Base-by-base conservation (phyloP, 192 early-diverging fungal species). In the Neocallimastix lanati region DNA sequence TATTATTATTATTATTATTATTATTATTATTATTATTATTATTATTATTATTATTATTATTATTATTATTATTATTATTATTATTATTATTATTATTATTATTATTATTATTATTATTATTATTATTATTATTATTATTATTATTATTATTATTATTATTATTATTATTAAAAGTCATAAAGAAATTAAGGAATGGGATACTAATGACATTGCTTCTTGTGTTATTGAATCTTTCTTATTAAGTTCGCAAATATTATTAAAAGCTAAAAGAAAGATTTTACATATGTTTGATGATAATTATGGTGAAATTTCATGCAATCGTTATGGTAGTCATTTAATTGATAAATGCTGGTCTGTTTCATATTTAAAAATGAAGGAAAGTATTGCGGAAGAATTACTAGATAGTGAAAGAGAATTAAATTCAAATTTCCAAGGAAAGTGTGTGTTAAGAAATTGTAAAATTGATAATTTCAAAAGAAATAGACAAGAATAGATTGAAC, bases 321-420 rank as follows among this genome's bases (percentile, higher is more conserved):
- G 90, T 81, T 95, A 89, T 83, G 94, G 92, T 50, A 90, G 90
- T 77, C 92, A 92, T 81, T 85, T 94, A 13, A 91, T 96, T 15
- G 94, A 96, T 78, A 90, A 91, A 77, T 90, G 88, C 80, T 96
- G 92, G 92, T 80, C 83, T 29, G 87, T 87, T 13, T 89, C 92
- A 5, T 92, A 94, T 78, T 88, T 94, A 11, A 87, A 90, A 29
- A 84, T 88, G 79, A 93, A 93, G 83, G 91, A 92, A 82, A 85
- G 86, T 80, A 95, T 96, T 80, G 91, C 93, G 1, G 80, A 85
- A 29, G 92, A 95, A 79, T 82, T 96, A 18, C 76, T 89, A 25
- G 81, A 86, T 33, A 81, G 84, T 29, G 86, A 91, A 80, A 83
- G 85, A 13, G 84, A 81, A 37, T 81, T 95, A 28, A 84, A 87